Percentiles rank a stretch among this genome's conserved stretches.
These are phyloP conservation scores for Pseudonectria buxi DNA, from an alignment of 2,329 filamentous ascomycete species.

Conservation along the genomic window DNA sequence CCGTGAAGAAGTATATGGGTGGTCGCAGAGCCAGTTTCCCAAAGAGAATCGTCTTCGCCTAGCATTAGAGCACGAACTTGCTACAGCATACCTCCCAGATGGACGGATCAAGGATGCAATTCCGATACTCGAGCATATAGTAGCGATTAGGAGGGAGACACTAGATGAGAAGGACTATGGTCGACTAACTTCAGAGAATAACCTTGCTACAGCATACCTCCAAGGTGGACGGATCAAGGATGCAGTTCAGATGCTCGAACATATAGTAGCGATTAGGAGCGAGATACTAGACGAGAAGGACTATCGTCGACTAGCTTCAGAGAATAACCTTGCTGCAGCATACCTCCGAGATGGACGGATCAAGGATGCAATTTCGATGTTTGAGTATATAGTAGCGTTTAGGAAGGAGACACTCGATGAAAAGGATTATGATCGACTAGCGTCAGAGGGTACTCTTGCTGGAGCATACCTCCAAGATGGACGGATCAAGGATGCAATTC, in stretches of 20 bases:
- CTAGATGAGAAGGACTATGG: constrained; percentile 4
- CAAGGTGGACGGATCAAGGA: not conserved
- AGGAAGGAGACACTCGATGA: not conserved
- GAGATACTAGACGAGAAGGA: too few relatives aligned
- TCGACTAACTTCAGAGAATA: constrained; percentile 3
- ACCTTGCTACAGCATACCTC: constrained; percentile 2
- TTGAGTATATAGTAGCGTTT: constrained; percentile 1
- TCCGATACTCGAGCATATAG: constrained; percentile 1
- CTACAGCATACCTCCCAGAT: too few relatives aligned
- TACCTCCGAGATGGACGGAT: too few relatives aligned
- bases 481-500: constrained; percentile 1
- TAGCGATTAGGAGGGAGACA: not conserved
- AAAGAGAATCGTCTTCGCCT: too few relatives aligned
- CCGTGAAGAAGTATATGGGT: too few relatives aligned
- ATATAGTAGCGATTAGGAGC: too few relatives aligned
- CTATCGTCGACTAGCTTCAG: too few relatives aligned
- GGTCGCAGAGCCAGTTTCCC: too few relatives aligned
- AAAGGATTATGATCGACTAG: not conserved
- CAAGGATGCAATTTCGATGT: not conserved
- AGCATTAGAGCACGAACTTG: too few relatives aligned
- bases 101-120: constrained; percentile 1
- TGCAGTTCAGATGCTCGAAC: constrained; percentile 2
- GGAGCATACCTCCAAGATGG: not conserved
- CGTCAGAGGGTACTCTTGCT: constrained; percentile 2
- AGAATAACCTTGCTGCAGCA: too few relatives aligned